phyloP scores from a whole-genome alignment of 2,329 filamentous ascomycete species.

The Aspergillus proliferans region DNA sequence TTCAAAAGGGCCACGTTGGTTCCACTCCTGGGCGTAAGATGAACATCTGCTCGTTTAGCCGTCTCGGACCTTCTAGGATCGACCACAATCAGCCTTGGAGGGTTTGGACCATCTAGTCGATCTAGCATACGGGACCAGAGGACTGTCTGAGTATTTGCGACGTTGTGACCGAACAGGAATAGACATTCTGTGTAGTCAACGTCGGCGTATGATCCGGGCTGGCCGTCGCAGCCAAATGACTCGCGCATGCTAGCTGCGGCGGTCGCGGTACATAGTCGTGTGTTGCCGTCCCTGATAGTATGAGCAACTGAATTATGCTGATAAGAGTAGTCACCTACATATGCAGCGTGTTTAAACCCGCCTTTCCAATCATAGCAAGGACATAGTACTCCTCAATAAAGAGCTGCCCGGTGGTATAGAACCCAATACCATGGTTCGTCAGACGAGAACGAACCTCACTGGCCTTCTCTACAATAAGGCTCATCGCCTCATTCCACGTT shows the following conservation, averaged over 20 bases:
- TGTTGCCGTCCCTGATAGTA: slow-evolving; percentile 32
- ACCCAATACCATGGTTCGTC: slow-evolving; percentile 33
- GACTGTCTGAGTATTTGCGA: slow-evolving; percentile 32
- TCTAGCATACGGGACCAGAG: slow-evolving; percentile 33
- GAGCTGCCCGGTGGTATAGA: slow-evolving; percentile 35
- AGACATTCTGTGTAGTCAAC: slow-evolving; percentile 34
- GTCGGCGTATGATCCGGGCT: slow-evolving; percentile 33
- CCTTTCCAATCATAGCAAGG: slow-evolving; percentile 34
- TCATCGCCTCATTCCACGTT: slow-evolving; percentile 36
- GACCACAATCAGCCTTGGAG: slow-evolving; percentile 32
- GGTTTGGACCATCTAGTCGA: slow-evolving; percentile 28
- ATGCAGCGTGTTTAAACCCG: slow-evolving; percentile 32
- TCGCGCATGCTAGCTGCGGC: slow-evolving; percentile 36
- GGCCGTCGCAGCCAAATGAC: slow-evolving; percentile 33
- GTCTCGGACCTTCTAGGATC: slow-evolving; percentile 31
- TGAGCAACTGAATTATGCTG: background rate
- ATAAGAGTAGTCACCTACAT: slow-evolving; percentile 21
- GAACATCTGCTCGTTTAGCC: slow-evolving; percentile 29
- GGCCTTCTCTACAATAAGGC: slow-evolving; percentile 25
- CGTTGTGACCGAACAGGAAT: slow-evolving; percentile 34
- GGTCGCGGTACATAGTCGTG: slow-evolving; percentile 34
- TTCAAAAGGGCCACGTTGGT: slow-evolving; percentile 36
- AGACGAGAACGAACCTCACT: slow-evolving; percentile 24
- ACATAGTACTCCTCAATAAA: slow-evolving; percentile 38
- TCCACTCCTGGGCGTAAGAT: slow-evolving; percentile 29